Conservation (phyloP, 768 basidiomycete species). For the Psilocybe azurescens region DNA sequence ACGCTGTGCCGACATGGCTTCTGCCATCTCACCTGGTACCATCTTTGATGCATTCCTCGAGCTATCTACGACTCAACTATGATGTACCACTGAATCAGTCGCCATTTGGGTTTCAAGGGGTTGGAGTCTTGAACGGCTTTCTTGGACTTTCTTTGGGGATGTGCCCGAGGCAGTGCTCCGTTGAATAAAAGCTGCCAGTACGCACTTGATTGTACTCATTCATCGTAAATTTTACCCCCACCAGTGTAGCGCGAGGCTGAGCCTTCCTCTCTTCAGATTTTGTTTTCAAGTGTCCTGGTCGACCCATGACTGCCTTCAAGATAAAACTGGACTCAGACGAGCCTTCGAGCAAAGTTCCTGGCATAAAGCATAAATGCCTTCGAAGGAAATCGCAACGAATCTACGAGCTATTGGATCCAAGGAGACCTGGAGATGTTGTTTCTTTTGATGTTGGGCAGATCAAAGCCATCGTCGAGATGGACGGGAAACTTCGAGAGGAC, state of each 20-base stretch:
- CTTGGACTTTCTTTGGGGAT: neutral
- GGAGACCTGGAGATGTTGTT: constrained; percentile 13
- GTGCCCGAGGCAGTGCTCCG: neutral
- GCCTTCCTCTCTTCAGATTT: neutral
- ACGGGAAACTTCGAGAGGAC: constrained; percentile 18
- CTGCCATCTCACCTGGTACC: neutral
- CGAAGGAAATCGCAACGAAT: constrained; percentile 19
- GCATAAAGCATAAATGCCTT: constrained; percentile 18
- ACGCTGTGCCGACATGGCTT: neutral
- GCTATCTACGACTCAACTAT: neutral
- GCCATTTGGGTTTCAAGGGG: neutral
- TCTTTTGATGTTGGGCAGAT: constrained; percentile 26
- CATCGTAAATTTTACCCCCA: neutral
- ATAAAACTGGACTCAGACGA: neutral
- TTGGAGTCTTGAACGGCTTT: neutral
- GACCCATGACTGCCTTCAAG: constrained; percentile 20
- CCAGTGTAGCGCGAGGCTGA: neutral
- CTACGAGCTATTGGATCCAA: constrained; percentile 25
- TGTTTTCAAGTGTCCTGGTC: neutral
- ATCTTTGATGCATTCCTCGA: neutral
- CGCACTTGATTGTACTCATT: neutral
- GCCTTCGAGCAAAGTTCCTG: neutral
- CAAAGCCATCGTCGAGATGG: constrained; percentile 25
- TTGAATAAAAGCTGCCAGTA: neutral
- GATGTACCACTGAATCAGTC: neutral